Conservation (phyloP, 306 rosid genomes). For the Abrus pulchellus region DNA sequence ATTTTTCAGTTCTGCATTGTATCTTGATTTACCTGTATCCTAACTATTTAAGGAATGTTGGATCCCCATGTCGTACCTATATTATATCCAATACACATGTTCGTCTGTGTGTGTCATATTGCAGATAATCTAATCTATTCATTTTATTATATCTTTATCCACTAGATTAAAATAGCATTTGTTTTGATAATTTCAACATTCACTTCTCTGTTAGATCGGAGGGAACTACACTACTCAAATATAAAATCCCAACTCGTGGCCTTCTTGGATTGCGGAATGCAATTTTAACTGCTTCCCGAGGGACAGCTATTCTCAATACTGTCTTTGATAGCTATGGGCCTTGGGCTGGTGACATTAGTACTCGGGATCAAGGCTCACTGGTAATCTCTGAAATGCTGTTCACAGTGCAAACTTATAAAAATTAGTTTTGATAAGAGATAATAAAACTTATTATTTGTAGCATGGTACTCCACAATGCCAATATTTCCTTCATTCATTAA, state of each 20-base stretch:
- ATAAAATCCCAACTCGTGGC: conserved; percentile 98
- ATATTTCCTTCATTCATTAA: conserved; percentile 39
- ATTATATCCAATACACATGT: neutral
- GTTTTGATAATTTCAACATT: conserved; percentile 44
- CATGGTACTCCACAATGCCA: conserved; percentile 18
- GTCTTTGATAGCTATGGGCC: conserved; percentile 87
- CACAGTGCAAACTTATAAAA: neutral
- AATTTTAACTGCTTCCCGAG: conserved; percentile 96
- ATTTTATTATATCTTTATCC: neutral
- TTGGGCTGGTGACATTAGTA: conserved; percentile 95
- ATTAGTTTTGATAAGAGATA: neutral
- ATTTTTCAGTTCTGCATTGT: neutral
- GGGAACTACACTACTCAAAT: conserved; percentile 85
- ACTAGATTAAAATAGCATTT: conserved; percentile 5
- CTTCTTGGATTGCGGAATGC: conserved; percentile 96
- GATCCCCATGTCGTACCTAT: neutral
- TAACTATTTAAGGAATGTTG: conserved; percentile 22
- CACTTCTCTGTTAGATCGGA: conserved; percentile 69
- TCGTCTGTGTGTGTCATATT: neutral
- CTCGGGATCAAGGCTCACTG: conserved; percentile 96
- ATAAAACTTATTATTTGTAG: neutral
- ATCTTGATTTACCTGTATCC: neutral
- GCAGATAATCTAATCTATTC: neutral
- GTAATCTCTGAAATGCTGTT: conserved; percentile 57
- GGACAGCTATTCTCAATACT: conserved; percentile 97